These are phyloP conservation scores for Hyphodiscus sp. DNA, from an alignment of 2,329 filamentous ascomycete species.

Conservation along the genomic window DNA sequence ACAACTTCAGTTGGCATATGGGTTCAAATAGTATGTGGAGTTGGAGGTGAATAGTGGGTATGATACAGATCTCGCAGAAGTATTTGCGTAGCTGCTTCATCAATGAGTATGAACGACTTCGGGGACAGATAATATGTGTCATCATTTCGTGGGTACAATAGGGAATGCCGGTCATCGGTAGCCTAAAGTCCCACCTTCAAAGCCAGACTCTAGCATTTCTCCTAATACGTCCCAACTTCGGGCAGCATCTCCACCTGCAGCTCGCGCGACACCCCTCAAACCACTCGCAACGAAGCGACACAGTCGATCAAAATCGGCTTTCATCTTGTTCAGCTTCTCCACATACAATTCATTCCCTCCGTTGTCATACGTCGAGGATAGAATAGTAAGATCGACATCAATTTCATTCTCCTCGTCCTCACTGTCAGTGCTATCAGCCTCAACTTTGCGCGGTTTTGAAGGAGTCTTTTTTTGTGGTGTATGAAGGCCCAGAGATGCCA, in stretches of 20 bases:
- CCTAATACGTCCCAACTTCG: slow-evolving; percentile 74
- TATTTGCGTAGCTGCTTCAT: too few species aligned
- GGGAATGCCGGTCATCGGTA: background rate
- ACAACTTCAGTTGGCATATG: too few species aligned
- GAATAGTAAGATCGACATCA: slow-evolving; percentile 32
- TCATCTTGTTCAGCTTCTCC: slow-evolving; percentile 49
- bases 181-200: slow-evolving; percentile 9
- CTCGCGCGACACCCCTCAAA: slow-evolving; percentile 67
- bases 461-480: slow-evolving; percentile 22
- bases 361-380: slow-evolving; percentile 27
- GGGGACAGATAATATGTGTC: too few species aligned
- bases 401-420: slow-evolving; percentile 32
- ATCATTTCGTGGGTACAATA: background rate
- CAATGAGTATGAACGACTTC: too few species aligned
- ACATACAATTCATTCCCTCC: slow-evolving; percentile 35
- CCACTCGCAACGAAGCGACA: slow-evolving; percentile 67
- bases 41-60: too few species aligned
- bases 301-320: slow-evolving; percentile 56
- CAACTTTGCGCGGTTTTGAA: slow-evolving; percentile 12
- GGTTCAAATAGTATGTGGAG: too few species aligned
- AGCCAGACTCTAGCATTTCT: slow-evolving; percentile 63
- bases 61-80: too few species aligned
- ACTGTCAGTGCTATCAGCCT: slow-evolving; percentile 24
- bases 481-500: slow-evolving; percentile 27
- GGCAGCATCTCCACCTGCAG: slow-evolving; percentile 50